Evolutionary conservation across 2,329 filamentous ascomycete genomes (phyloP).

Genomic region (Apiospora marii): DNA sequence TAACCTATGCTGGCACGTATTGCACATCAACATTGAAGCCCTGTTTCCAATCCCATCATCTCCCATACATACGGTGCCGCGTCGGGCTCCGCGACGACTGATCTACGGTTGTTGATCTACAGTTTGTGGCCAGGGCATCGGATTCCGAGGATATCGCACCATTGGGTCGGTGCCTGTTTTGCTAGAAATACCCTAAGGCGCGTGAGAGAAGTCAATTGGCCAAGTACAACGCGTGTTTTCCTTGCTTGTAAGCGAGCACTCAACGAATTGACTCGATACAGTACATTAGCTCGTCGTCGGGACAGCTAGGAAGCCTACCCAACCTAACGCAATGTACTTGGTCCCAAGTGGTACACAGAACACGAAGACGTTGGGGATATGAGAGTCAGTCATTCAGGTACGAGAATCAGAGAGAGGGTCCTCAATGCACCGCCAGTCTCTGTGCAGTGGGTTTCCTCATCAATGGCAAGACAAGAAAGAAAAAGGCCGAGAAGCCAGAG

Average conservation of each 20-base stretch:
- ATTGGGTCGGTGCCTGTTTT: conserved; percentile 8
- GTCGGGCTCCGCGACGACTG: neutral
- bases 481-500: conserved; percentile 1
- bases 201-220: conserved; percentile 14
- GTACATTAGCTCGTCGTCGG: conserved; percentile 7
- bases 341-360: neutral
- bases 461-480: neutral
- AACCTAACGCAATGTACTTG: conserved; percentile 6
- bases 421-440: neutral
- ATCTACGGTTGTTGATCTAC: neutral
- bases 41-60: neutral
- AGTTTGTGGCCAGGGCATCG: neutral
- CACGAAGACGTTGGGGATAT: neutral
- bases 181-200: conserved; percentile 3
- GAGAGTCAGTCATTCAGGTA: neutral
- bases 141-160: neutral
- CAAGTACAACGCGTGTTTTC: neutral
- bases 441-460: neutral
- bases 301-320: neutral
- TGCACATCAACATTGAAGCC: neutral
- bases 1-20: neutral
- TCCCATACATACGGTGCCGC: neutral
- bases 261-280: neutral
- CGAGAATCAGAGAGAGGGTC: neutral
- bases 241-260: neutral